These are phyloP conservation scores for Leucoagaricus sp. DNA, from an alignment of 1,284 basidiomycete genomes.

Conservation along the genomic window DNA sequence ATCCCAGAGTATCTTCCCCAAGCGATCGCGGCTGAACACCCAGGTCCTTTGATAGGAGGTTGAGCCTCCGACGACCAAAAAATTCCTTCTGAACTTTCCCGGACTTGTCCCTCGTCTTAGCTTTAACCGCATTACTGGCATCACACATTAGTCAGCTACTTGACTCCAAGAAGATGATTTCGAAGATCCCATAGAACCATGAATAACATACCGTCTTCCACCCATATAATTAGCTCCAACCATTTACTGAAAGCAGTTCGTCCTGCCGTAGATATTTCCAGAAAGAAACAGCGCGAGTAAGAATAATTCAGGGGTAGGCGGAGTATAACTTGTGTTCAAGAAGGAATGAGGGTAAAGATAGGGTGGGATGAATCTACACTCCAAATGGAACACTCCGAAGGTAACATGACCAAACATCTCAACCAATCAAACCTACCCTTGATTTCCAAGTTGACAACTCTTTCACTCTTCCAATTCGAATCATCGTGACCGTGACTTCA, in stretches of 20 bases:
- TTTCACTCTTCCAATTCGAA: not conserved
- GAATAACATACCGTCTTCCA: constrained; percentile 46
- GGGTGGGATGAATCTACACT: not conserved
- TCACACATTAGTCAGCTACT: not conserved
- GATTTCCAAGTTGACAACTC: no score
- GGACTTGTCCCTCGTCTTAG: constrained; percentile 49
- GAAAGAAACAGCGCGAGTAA: not conserved
- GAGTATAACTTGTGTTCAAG: no score
- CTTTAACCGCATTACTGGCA: constrained; percentile 54
- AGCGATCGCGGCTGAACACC: not conserved
- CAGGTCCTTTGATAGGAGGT: constrained; percentile 45
- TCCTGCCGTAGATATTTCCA: no score
- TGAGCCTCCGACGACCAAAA: constrained; percentile 56
- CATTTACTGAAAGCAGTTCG: constrained; percentile 30
- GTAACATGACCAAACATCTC: constrained; percentile 11
- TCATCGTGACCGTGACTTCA: constrained; percentile 3
- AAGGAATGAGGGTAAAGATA: no score
- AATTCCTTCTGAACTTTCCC: constrained; percentile 52
- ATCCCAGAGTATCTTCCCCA: not conserved
- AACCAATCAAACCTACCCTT: not conserved
- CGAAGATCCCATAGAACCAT: no score
- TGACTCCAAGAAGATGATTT: not conserved
- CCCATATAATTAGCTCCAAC: constrained; percentile 65
- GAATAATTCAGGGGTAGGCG: no score
- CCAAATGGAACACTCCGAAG: not conserved